Base-by-base conservation (phyloP, 352 stramenopile species). In the Pythium myriotylum region DNA sequence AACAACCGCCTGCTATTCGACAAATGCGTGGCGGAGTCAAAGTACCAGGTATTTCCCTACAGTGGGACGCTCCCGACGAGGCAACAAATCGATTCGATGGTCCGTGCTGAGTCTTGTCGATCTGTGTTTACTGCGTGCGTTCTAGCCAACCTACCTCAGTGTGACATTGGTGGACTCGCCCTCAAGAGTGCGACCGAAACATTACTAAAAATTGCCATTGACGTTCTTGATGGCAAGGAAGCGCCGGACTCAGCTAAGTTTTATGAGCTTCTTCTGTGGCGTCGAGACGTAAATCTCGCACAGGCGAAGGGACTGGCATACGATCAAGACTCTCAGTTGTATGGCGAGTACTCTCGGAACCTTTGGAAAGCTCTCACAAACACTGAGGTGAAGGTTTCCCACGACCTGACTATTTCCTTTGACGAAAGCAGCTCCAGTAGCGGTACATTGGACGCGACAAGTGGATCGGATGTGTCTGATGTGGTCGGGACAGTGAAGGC, bases 1-100 rank as follows among this genome's bases (percentile, higher is more conserved):
- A 81, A 84, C 63, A 85, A 81, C 68, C 73, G 70, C 10, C 71
- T 62, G 22, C 76, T 84, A 12, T 86, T 86, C 46, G 72, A 85
- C 49, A 49, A 83, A 55, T 89, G 80, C 51, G 76, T 88, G 13
- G 48, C 48, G 5, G 76, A 79, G 22, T 72, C 72, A 10, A 46
- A 78, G 41, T 89, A 88, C 66, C 76, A 84, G 57, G 84, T 89
- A 48, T 89, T 85, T 62, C 80, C 80, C 19, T 85, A 76, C 62
- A 59, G 62, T 23, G 80, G 77, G 6, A 51, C 67, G n/a, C 62
- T 77, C n/a, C 74, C 80, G 23, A 86, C 66, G 5, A 54, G 73
- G 46, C n/a, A 51, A 23, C 74, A 89, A 55, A 74, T 88, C 60
- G 59, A 74, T 20, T 62, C 54, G n/a, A 86, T 89, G 76, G 69